Percentiles rank a stretch among this genome's conserved stretches.
phyloP scores from a whole-genome alignment of 1,139 yeast species.

The Scheffersomyces titani region DNA sequence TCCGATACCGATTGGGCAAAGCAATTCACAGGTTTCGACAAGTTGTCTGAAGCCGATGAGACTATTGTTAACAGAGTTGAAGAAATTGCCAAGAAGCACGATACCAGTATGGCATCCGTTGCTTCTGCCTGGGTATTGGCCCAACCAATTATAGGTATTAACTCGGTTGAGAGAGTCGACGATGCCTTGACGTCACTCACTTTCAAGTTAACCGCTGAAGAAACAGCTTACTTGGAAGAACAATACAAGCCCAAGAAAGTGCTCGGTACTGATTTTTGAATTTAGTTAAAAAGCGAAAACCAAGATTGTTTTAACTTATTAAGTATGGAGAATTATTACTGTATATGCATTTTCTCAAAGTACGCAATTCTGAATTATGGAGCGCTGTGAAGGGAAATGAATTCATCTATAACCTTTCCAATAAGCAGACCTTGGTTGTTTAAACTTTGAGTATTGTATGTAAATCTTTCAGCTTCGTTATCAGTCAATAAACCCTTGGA shows the following conservation, averaged over 20 bases:
- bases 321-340: neutral
- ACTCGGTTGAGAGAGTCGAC: conserved; percentile 48
- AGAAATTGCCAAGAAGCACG: conserved; percentile 46
- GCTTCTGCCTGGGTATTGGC: conserved; percentile 56
- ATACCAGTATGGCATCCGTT: conserved; percentile 53
- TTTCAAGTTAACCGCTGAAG: conserved; percentile 46
- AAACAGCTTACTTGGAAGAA: conserved; percentile 48
- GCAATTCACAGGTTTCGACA: conserved; percentile 7
- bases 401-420: conserved; percentile 33
- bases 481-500: conserved; percentile 6
- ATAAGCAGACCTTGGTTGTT: conserved; percentile 38
- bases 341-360: neutral
- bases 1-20: conserved; percentile 17
- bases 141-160: conserved; percentile 57
- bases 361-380: conserved; percentile 2
- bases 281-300: neutral
- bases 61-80: conserved; percentile 55
- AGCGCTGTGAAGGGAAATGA: conserved; percentile 15
- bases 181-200: conserved; percentile 52
- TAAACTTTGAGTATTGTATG: conserved; percentile 29
- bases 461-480: conserved; percentile 25
- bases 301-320: neutral
- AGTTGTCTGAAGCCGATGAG: conserved; percentile 22
- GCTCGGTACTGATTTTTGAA: neutral
- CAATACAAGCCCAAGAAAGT: conserved; percentile 30